These are phyloP conservation scores for Aureobasidium sp. DNA, from an alignment of 2,329 filamentous ascomycete genomes.

Conservation along the genomic window DNA sequence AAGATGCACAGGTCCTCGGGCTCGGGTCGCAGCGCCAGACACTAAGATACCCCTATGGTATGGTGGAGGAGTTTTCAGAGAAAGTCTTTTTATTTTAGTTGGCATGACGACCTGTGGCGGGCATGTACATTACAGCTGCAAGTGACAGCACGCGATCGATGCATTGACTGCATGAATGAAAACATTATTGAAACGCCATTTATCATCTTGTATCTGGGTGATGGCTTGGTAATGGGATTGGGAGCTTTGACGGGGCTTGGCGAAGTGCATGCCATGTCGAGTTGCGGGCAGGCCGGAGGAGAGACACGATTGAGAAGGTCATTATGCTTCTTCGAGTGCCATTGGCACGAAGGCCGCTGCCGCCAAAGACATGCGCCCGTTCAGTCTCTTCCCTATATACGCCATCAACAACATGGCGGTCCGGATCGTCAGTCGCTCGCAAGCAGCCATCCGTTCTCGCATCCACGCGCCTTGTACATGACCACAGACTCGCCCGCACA, in stretches of 20 bases:
- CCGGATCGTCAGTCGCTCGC: not conserved
- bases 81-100: not conserved
- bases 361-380: constrained; percentile 20
- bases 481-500: not conserved
- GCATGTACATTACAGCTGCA: constrained; percentile 12
- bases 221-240: no score
- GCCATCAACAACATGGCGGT: constrained; percentile 24
- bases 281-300: constrained; percentile 4
- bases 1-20: constrained; percentile 31
- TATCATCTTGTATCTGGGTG: not conserved
- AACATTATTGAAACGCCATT: not conserved
- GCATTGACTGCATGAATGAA: constrained; percentile 13
- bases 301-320: constrained; percentile 1
- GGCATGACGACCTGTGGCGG: constrained; percentile 1
- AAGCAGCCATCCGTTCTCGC: not conserved
- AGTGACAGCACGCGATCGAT: constrained; percentile 7
- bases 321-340: constrained; percentile 35
- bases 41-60: constrained; percentile 1
- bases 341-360: constrained; percentile 26
- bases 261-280: not conserved
- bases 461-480: constrained; percentile 4
- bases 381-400: constrained; percentile 23
- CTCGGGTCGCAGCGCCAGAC: constrained; percentile 28
- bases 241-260: constrained; percentile 12
- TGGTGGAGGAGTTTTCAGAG: not conserved